These are phyloP conservation scores for Leucosporidium yakuticum DNA, from an alignment of 768 basidiomycete species.

Conservation along the genomic window DNA sequence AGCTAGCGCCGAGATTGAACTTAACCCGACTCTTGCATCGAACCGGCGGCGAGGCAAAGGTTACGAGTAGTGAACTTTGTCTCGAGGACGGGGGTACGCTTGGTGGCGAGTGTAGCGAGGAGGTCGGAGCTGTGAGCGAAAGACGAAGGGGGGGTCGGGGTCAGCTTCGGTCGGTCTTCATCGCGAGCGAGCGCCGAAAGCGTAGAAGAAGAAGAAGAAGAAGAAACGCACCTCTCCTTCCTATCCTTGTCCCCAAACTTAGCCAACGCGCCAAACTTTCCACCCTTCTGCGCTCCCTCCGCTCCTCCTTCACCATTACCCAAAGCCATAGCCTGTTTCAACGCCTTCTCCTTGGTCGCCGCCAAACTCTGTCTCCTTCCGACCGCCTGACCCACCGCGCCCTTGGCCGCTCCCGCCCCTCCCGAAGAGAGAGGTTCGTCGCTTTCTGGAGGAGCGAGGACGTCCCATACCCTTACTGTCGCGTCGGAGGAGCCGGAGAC, in stretches of 20 bases:
- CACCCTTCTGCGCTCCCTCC: neutral
- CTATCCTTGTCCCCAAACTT: neutral
- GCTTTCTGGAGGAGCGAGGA: conserved; percentile 42
- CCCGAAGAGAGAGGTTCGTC: neutral
- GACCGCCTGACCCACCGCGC: conserved; percentile 3
- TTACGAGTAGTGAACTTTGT: conserved; percentile 94
- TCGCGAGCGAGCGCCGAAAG: neutral
- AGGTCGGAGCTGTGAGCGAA: conserved; percentile 62
- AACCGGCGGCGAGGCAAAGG: conserved; percentile 78
- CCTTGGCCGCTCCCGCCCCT: neutral
- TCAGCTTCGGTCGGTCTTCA: conserved; percentile 5
- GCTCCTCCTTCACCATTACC: conserved; percentile 11
- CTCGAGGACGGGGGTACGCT: conserved; percentile 85
- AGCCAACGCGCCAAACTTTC: too few relatives aligned
- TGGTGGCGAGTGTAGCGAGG: conserved; percentile 85
- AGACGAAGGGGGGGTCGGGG: neutral
- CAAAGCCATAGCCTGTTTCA: conserved; percentile 2
- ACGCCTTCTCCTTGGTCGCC: conserved; percentile 14
- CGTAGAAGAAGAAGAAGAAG: neutral
- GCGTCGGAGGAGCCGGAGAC: conserved; percentile 89
- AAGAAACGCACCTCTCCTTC: conserved; percentile 9
- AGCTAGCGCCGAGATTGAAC: too few relatives aligned
- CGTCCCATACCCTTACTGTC: conserved; percentile 98
- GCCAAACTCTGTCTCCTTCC: conserved; percentile 6
- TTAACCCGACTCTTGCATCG: conserved; percentile 14